These are phyloP conservation scores for Wallacemonas rigidus DNA, from an alignment of 208 protist species.

Conservation along the genomic window DNA sequence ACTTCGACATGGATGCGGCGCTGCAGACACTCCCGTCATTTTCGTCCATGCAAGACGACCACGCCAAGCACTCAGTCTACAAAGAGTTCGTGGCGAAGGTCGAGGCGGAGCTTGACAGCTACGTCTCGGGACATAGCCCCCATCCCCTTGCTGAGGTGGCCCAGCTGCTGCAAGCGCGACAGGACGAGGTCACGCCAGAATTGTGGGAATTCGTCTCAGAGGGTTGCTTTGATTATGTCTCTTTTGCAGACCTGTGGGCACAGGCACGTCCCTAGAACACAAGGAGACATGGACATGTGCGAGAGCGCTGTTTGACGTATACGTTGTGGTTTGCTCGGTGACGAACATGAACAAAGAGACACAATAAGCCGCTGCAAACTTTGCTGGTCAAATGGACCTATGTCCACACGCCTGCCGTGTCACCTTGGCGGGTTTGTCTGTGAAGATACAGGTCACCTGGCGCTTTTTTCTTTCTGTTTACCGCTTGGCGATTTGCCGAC, in stretches of 20 bases:
- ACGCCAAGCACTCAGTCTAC: constrained; percentile 66
- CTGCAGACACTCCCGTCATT: constrained; percentile 46
- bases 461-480: no score
- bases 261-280: constrained; percentile 23
- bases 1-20: constrained; percentile 52
- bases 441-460: no score
- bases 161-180: constrained; percentile 50
- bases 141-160: constrained; percentile 16
- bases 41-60: constrained; percentile 45
- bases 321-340: no score
- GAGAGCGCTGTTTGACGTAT: no score
- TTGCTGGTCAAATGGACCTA: no score
- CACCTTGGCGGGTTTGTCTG: no score
- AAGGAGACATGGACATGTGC: background rate
- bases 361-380: no score
- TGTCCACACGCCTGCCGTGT: no score
- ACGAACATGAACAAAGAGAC: no score
- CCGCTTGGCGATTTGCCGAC: no score
- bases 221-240: constrained; percentile 81
- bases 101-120: constrained; percentile 60
- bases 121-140: constrained; percentile 43
- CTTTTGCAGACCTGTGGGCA: constrained; percentile 69
- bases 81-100: constrained; percentile 48
- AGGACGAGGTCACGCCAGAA: constrained; percentile 75
- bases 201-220: constrained; percentile 84